These are phyloP conservation scores for Basidiobolus meristosporus DNA, from an alignment of 371 early-diverging fungal genomes.

Conservation along the genomic window DNA sequence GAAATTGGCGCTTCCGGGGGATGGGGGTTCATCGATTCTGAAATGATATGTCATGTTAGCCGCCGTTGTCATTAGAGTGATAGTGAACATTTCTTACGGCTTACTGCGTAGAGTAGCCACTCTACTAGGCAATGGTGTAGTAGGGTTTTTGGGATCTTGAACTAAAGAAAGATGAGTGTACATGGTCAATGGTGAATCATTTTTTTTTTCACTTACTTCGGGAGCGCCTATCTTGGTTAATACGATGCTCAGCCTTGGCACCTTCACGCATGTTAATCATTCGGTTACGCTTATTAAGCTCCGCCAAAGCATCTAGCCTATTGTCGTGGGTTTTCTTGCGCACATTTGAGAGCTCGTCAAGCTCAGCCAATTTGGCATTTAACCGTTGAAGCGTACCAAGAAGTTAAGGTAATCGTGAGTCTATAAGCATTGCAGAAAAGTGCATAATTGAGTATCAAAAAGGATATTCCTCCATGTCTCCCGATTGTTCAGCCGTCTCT, in stretches of 20 bases:
- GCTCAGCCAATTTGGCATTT: constrained; percentile 8
- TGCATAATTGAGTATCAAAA: constrained; percentile 6
- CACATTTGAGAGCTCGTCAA: constrained; percentile 6
- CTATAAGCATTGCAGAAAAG: not conserved
- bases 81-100: too few relatives aligned
- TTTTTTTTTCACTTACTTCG: too few relatives aligned
- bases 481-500: constrained; percentile 4
- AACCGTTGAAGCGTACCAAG: constrained; percentile 8
- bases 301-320: constrained; percentile 23
- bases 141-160: too few relatives aligned
- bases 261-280: constrained; percentile 7
- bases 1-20: too few relatives aligned
- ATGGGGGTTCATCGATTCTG: too few relatives aligned
- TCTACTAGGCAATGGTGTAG: too few relatives aligned
- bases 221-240: too few relatives aligned
- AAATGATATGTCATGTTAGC: too few relatives aligned
- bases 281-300: constrained; percentile 19
- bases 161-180: too few relatives aligned
- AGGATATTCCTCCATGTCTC: constrained; percentile 12
- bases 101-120: too few relatives aligned
- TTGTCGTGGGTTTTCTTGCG: constrained; percentile 6
- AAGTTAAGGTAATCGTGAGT: not conserved
- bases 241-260: constrained; percentile 11
- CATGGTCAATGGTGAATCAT: too few relatives aligned
- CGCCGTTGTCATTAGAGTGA: too few relatives aligned